A percentile compares a stretch with the other conserved stretches of the same genome.
Evolutionary conservation across 2,329 filamentous ascomycete species (phyloP).

Genomic region (Sporothrix brasiliensis): DNA sequence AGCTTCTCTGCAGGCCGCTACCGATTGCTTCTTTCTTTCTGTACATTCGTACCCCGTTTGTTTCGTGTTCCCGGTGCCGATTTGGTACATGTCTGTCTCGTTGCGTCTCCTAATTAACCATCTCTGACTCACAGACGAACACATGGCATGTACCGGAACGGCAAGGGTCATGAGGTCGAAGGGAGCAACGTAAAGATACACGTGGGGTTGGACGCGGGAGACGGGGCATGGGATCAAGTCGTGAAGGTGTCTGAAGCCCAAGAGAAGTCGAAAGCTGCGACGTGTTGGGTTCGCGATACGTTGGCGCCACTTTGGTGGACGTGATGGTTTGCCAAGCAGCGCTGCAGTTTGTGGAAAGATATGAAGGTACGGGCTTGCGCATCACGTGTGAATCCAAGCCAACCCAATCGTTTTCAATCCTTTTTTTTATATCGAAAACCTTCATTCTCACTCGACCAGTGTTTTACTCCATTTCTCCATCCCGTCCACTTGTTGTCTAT

Average conservation of each 20-base stretch:
- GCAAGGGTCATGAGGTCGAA: neutral
- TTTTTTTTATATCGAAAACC: too few relatives aligned
- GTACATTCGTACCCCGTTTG: neutral
- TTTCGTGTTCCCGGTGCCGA: neutral
- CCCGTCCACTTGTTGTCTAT: neutral
- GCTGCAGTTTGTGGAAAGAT: neutral
- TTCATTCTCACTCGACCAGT: too few relatives aligned
- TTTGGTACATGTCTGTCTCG: neutral
- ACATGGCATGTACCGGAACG: slow-evolving; percentile 26
- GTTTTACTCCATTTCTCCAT: neutral
- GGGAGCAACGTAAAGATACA: neutral
- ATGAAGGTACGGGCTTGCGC: neutral
- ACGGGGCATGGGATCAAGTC: neutral
- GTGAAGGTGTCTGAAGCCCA: neutral
- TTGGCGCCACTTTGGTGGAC: slow-evolving; percentile 29
- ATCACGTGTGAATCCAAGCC: neutral
- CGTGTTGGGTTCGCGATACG: slow-evolving; percentile 4
- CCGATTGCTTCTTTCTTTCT: neutral
- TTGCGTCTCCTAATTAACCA: neutral
- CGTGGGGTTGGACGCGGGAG: slow-evolving; percentile 18
- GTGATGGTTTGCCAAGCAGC: slow-evolving; percentile 5
- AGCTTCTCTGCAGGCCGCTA: neutral
- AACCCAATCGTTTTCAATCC: too few relatives aligned
- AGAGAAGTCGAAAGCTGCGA: slow-evolving; percentile 5
- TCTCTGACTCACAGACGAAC: slow-evolving; percentile 30